Conservation (phyloP, 306 rosid species). For the Lathyrus sativus region DNA sequence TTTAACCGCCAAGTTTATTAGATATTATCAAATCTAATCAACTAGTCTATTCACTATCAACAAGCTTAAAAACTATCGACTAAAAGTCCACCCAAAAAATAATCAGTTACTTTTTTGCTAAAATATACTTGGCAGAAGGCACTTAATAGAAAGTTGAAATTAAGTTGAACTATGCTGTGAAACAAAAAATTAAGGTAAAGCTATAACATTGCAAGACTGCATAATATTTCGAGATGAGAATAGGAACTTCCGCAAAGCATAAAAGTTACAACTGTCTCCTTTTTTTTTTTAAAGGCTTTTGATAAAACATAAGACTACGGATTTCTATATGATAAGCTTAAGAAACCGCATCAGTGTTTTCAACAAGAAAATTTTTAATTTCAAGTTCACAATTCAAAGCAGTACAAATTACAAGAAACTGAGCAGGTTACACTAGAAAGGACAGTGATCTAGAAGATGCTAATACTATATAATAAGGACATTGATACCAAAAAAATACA, state of each 20-base stretch:
- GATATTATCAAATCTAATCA: too few relatives aligned
- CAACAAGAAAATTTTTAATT: neutral
- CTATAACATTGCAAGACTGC: neutral
- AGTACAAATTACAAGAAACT: conserved; percentile 39
- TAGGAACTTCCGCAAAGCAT: neutral
- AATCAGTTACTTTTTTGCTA: too few relatives aligned
- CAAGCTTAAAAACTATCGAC: too few relatives aligned
- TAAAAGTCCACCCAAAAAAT: too few relatives aligned
- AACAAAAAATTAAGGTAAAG: neutral
- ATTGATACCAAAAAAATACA: neutral
- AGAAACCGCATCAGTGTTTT: neutral
- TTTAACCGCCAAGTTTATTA: too few relatives aligned
- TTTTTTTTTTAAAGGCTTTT: neutral
- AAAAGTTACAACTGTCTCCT: neutral
- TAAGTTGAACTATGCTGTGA: neutral
- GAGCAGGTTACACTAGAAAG: conserved; percentile 34
- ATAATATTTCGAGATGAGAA: neutral
- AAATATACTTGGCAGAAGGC: too few relatives aligned
- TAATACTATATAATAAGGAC: conserved; percentile 30
- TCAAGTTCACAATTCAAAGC: conserved; percentile 26
- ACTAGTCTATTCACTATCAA: too few relatives aligned
- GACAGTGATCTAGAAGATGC: conserved; percentile 33
- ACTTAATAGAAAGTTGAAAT: too few relatives aligned
- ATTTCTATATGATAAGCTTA: neutral
- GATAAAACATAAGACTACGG: neutral